Conservation (phyloP, 768 basidiomycete genomes). For the Leucocoprinus leucothites region DNA sequence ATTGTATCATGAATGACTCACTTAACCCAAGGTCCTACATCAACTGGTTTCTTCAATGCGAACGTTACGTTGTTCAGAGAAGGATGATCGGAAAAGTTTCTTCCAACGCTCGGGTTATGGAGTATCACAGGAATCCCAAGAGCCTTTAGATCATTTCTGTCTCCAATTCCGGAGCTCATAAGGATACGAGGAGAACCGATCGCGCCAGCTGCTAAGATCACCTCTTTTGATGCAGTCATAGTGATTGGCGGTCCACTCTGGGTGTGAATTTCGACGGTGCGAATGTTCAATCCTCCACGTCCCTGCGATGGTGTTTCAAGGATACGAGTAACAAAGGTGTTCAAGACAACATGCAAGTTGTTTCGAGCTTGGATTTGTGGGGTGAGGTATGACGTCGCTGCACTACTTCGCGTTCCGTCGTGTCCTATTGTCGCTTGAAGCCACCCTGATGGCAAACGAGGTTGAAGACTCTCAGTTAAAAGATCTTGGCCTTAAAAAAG, state of each 20-base stretch:
- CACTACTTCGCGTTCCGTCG: conserved; percentile 12
- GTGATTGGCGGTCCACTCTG: background rate
- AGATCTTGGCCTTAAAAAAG: background rate
- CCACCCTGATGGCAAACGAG: background rate
- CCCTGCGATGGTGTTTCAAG: background rate
- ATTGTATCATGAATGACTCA: too few relatives aligned
- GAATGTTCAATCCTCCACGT: too few relatives aligned
- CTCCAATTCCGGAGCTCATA: conserved; percentile 12
- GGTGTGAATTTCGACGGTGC: too few relatives aligned
- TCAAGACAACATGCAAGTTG: conserved; percentile 8
- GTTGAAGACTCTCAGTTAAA: background rate
- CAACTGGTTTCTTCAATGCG: background rate
- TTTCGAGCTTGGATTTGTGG: background rate
- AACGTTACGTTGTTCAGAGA: conserved; percentile 4
- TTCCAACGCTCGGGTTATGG: conserved; percentile 23
- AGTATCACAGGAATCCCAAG: background rate
- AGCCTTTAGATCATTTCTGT: background rate
- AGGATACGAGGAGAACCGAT: conserved; percentile 14
- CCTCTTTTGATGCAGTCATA: conserved; percentile 12
- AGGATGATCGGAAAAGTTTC: conserved; percentile 11
- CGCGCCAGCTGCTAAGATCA: conserved; percentile 9
- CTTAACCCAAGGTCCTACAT: conserved; percentile 9
- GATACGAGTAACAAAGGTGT: conserved; percentile 10
- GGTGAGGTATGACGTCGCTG: conserved; percentile 11
- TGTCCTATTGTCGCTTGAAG: conserved; percentile 12